Evolutionary conservation across 495 filamentous ascomycete species (phyloP), one percentile per base, ranked within the genome.

Genomic region (Recurvomyces mirabilis): DNA sequence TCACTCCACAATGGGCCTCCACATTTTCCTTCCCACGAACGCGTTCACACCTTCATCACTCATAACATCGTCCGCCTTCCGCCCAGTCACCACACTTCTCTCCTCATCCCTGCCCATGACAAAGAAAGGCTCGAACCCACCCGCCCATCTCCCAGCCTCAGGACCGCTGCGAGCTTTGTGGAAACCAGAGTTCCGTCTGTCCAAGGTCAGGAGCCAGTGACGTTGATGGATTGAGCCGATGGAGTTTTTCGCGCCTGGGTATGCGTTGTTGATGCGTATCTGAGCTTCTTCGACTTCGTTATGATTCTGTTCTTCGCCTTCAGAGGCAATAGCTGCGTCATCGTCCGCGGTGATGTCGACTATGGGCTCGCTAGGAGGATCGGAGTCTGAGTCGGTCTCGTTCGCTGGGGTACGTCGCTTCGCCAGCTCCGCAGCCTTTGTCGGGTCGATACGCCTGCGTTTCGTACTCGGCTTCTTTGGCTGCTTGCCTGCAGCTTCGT

Each of bases 201-300:
- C 78, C 12, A 81, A 56, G 19, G 66, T 68, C 14, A 81, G 55
- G 43, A 70, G 77, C 79, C 79, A 84, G 3, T 65, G 60, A 1
- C 79, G 69, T 54, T 81, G 75, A 50, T 82, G 72, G 15, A 82
- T 65, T 9, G 77, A 81, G 3, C 68, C 71, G 26, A 82, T 75
- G 11, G 61, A 71, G 53, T 82, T 82, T 0, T 37, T 64, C 0
- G 79, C 73, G 17, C 79, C 76, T 0, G 72, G 60, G 56, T 84
- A 82, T 14, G 79, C 74, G 46, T 84, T 84, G 10, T 70, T 72
- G 3, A 56, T 50, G n/a, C 74, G 73, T 21, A 77, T 76, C 17
- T 68, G 43, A n/a, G 65, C 51, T 43, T 68, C 64, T 41, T 72
- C 67, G 43, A 51, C 62, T 38, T 72, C 68, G 44, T 55, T 47